A percentile compares a stretch with the other conserved stretches of the same genome.
Conservation (phyloP, 768 basidiomycete species). For the Pilatotrama ljubarskyi region DNA sequence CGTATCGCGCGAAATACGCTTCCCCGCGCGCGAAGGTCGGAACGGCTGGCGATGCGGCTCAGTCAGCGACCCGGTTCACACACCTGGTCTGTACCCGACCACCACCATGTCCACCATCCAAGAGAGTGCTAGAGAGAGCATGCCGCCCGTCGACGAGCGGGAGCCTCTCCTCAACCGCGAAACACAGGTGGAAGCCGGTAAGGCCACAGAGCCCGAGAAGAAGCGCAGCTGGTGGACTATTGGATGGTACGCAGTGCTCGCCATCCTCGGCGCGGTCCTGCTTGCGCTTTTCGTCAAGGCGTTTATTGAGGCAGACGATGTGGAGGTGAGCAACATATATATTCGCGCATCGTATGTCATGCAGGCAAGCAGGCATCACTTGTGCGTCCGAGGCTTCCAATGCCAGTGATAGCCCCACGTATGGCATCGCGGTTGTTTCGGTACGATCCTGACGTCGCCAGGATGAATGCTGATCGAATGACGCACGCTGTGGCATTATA, state of each 20-base stretch:
- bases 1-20: neutral
- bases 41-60: neutral
- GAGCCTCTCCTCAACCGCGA: slow-evolving; percentile 23
- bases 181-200: slow-evolving; percentile 8
- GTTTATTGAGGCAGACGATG: slow-evolving; percentile 67
- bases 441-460: too few relatives aligned
- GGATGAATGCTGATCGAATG: too few relatives aligned
- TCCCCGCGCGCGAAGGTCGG: neutral
- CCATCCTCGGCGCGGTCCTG: slow-evolving; percentile 38
- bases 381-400: too few relatives aligned
- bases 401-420: too few relatives aligned
- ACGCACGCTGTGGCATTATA: too few relatives aligned
- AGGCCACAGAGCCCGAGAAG: slow-evolving; percentile 20
- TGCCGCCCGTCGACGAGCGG: slow-evolving; percentile 19
- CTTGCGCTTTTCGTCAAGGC: slow-evolving; percentile 64
- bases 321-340: slow-evolving; percentile 47
- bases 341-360: too few relatives aligned
- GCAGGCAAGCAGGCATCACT: too few relatives aligned
- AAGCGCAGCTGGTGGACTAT: slow-evolving; percentile 31
- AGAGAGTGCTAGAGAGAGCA: neutral
- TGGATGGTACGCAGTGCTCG: slow-evolving; percentile 36
- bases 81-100: neutral
- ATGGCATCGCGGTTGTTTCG: too few relatives aligned
- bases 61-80: slow-evolving; percentile 12
- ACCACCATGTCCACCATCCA: neutral